Evolutionary conservation across 2,329 filamentous ascomycete genomes (phyloP).

Genomic region (Colletotrichum sp.): DNA sequence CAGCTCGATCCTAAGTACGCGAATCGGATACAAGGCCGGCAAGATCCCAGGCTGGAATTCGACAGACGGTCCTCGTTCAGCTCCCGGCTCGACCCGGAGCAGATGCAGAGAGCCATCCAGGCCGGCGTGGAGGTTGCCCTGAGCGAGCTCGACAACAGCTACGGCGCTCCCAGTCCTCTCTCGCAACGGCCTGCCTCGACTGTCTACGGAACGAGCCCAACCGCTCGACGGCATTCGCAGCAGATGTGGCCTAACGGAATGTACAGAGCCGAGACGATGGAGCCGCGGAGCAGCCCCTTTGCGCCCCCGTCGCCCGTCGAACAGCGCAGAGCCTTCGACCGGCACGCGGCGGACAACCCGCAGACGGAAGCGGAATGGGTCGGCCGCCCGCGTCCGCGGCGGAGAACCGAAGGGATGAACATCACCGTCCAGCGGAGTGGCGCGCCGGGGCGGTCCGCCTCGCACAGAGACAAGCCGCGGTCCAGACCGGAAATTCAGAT

Average conservation of each 20-base stretch:
- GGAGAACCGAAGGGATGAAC: neutral
- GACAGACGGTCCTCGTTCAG: neutral
- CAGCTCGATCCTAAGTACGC: neutral
- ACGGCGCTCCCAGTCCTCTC: neutral
- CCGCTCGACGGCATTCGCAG: neutral
- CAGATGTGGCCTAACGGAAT: neutral
- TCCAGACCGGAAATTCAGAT: neutral
- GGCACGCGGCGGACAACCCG: neutral
- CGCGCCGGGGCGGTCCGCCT: neutral
- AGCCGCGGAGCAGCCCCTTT: neutral
- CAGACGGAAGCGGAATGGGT: neutral
- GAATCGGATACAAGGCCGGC: neutral
- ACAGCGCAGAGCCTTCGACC: neutral
- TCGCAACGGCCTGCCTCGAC: neutral
- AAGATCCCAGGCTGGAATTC: neutral
- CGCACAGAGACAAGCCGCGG: neutral
- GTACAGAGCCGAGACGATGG: neutral
- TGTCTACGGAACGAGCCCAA: neutral
- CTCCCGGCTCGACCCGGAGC: neutral
- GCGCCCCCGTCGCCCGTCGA: neutral
- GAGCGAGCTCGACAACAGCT: neutral
- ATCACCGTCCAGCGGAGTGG: neutral
- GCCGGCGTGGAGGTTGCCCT: neutral
- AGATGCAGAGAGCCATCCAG: neutral
- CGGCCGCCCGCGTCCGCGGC: neutral